Conservation (phyloP, 805 yeast genomes). For the Ogataea parapolymorpha region DNA sequence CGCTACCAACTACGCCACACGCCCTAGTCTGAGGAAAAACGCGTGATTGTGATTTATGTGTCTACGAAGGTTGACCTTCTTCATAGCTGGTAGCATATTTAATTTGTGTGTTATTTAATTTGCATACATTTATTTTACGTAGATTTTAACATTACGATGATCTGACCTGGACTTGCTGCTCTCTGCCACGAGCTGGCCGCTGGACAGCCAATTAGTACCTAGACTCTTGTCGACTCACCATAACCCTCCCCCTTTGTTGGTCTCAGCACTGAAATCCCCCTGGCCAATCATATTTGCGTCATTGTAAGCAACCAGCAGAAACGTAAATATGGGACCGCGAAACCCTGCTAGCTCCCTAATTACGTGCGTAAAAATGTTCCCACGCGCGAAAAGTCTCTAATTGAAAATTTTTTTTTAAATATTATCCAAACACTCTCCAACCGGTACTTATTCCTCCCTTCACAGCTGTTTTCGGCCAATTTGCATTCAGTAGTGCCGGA, state of each 20-base stretch:
- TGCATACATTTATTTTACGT: too few species aligned
- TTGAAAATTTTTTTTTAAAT: constrained; percentile 8
- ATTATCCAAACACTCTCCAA: constrained; percentile 2
- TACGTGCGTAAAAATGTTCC: constrained; percentile 1
- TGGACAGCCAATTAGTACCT: too few species aligned
- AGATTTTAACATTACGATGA: too few species aligned
- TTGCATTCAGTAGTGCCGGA: background rate
- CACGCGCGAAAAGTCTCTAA: constrained; percentile 4
- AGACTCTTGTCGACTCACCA: too few species aligned
- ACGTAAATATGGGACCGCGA: constrained; percentile 3
- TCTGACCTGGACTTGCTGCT: background rate
- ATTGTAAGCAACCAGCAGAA: constrained; percentile 7
- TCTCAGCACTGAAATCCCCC: too few species aligned
- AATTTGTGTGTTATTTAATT: background rate
- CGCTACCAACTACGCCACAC: constrained; percentile 81
- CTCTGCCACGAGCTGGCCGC: background rate
- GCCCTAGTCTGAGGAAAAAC: constrained; percentile 38
- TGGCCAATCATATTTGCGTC: constrained; percentile 8
- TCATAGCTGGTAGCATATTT: background rate
- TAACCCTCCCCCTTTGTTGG: too few species aligned
- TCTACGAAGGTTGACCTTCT: too few species aligned
- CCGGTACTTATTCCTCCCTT: background rate
- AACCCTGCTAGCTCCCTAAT: background rate
- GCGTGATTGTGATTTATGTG: background rate
- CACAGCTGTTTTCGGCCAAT: background rate